These are phyloP conservation scores for Stellera chamaejasme DNA, from an alignment of 345 rosid species.

Conservation along the genomic window DNA sequence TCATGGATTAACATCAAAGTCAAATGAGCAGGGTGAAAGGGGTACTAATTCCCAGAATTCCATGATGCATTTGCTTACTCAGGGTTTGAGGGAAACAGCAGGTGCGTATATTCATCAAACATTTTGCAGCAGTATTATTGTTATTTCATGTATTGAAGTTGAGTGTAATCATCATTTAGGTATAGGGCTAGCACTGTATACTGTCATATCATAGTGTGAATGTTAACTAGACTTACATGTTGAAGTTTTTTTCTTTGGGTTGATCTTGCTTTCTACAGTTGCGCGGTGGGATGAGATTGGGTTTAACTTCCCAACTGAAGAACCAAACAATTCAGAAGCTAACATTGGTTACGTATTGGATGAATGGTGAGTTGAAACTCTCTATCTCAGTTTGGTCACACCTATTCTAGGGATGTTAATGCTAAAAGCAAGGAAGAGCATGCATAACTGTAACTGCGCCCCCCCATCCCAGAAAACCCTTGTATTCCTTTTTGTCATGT, in stretches of 20 bases:
- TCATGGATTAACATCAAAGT: slow-evolving; percentile 11
- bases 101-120: slow-evolving; percentile 29
- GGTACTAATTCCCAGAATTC: slow-evolving; percentile 19
- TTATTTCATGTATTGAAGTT: neutral
- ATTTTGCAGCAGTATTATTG: neutral
- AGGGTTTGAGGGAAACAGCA: slow-evolving; percentile 32
- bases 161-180: neutral
- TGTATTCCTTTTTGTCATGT: too few relatives aligned
- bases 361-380: slow-evolving; percentile 65
- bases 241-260: slow-evolving; percentile 6
- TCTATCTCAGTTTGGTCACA: neutral
- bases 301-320: slow-evolving; percentile 23
- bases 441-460: neutral
- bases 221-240: neutral
- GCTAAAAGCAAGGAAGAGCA: neutral
- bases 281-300: slow-evolving; percentile 64
- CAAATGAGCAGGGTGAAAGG: slow-evolving; percentile 9
- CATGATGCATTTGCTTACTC: slow-evolving; percentile 18
- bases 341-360: slow-evolving; percentile 65
- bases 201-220: slow-evolving; percentile 1
- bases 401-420: neutral
- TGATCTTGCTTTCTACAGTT: slow-evolving; percentile 38
- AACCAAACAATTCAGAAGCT: slow-evolving; percentile 23
- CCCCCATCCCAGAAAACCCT: too few relatives aligned
- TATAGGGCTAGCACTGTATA: neutral